A percentile compares a stretch with the other conserved stretches of the same genome.
phyloP scores from a whole-genome alignment of 352 stramenopile species.

The Phytophthora europaea region DNA sequence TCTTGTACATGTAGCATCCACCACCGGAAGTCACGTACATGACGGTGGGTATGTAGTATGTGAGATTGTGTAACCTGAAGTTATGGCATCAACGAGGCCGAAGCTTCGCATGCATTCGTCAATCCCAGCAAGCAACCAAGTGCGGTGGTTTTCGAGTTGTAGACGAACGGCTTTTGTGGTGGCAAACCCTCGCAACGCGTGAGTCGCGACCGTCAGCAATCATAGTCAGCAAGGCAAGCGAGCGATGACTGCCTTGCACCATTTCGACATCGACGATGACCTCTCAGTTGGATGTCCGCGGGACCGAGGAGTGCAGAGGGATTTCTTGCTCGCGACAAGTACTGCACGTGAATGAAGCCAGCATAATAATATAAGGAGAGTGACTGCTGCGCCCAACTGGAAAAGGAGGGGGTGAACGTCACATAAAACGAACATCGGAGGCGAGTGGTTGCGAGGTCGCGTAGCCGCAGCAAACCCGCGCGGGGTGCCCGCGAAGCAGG shows the following conservation, averaged over 20 bases:
- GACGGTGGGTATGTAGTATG: too few species aligned
- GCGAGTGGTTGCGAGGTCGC: too few species aligned
- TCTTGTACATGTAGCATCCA: too few species aligned
- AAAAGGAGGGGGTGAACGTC: too few species aligned
- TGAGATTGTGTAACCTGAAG: neutral
- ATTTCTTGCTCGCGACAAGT: neutral
- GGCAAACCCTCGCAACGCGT: neutral
- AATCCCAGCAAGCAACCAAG: slow-evolving; percentile 1
- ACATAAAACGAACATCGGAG: too few species aligned
- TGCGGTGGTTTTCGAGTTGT: neutral
- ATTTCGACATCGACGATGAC: slow-evolving; percentile 10
- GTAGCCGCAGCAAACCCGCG: too few species aligned
- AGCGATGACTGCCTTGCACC: neutral
- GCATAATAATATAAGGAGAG: too few species aligned
- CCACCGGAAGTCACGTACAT: slow-evolving; percentile 2
- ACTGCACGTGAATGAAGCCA: neutral
- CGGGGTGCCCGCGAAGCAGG: too few species aligned
- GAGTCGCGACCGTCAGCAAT: neutral
- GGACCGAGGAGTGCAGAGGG: neutral
- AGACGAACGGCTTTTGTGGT: neutral
- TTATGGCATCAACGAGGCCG: neutral
- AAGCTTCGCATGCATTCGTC: neutral
- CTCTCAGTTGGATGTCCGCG: neutral
- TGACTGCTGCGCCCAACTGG: too few species aligned
- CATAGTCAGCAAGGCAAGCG: neutral